Percentiles rank a stretch among this genome's conserved stretches.
Conservation (phyloP, 2,329 filamentous ascomycete genomes). For the Zymoseptoria crescenta region DNA sequence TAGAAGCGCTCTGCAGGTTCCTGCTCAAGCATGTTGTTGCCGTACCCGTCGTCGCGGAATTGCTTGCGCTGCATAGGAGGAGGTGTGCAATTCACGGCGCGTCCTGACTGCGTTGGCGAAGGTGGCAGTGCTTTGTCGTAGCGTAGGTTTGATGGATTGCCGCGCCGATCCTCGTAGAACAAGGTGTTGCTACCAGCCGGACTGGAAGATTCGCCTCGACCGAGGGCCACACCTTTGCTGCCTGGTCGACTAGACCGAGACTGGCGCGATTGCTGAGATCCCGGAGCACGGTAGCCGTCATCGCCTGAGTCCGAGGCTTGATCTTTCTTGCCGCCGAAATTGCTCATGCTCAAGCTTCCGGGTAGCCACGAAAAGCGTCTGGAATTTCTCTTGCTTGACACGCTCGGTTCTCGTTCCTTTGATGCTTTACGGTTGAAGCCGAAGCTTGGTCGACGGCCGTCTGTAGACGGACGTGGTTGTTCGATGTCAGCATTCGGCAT, state of each 20-base stretch:
- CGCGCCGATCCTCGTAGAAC: constrained; percentile 34
- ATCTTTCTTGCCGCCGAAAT: constrained; percentile 33
- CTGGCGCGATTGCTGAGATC: constrained; percentile 21
- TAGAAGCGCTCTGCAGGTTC: constrained; percentile 28
- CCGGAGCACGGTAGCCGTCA: constrained; percentile 23
- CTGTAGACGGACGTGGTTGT: constrained; percentile 43
- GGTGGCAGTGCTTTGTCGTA: constrained; percentile 26
- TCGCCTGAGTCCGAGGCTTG: constrained; percentile 28
- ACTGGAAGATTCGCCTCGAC: constrained; percentile 35
- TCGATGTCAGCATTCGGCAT: constrained; percentile 51
- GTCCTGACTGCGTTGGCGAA: constrained; percentile 10
- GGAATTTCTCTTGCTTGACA: constrained; percentile 32
- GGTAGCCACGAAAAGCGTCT: constrained; percentile 46
- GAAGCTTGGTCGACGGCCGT: constrained; percentile 43
- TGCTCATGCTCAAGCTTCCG: constrained; percentile 40
- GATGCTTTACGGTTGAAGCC: constrained; percentile 42
- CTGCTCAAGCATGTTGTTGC: constrained; percentile 17
- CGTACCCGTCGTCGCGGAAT: constrained; percentile 27
- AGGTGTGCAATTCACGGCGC: constrained; percentile 5
- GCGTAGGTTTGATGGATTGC: constrained; percentile 12
- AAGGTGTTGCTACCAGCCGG: constrained; percentile 38
- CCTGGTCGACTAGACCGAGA: constrained; percentile 27
- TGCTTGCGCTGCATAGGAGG: constrained; percentile 24
- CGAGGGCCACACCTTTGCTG: constrained; percentile 37
- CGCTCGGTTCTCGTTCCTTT: constrained; percentile 28